These are phyloP conservation scores for Lactarius tabidus DNA, from an alignment of 768 basidiomycete genomes.

Conservation along the genomic window DNA sequence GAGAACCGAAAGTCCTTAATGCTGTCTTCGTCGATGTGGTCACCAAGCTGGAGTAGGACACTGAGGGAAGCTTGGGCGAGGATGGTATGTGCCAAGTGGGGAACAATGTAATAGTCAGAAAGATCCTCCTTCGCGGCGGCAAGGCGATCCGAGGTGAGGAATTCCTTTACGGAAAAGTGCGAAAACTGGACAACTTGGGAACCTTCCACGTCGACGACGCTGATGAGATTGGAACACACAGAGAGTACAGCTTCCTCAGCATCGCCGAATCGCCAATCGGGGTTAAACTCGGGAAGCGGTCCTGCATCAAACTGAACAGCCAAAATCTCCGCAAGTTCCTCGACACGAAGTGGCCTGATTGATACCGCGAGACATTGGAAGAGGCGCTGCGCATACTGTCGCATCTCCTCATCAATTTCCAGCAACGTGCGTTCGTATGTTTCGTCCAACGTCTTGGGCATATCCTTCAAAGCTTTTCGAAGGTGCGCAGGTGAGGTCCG, in stretches of 20 bases:
- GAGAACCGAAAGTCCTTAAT: background rate
- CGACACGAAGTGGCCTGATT: background rate
- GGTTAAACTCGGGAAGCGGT: background rate
- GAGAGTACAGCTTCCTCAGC: background rate
- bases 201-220: background rate
- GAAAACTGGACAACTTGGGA: conserved; percentile 2
- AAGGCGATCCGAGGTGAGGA: conserved; percentile 2
- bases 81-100: background rate
- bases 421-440: background rate
- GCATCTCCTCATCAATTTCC: background rate
- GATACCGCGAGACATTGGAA: conserved; percentile 10
- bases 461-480: background rate
- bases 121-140: background rate
- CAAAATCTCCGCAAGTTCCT: conserved; percentile 9
- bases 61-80: background rate
- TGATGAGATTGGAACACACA: conserved; percentile 2
- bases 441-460: conserved; percentile 4
- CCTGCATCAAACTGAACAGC: background rate
- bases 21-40: background rate
- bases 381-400: conserved; percentile 2
- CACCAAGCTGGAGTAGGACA: background rate
- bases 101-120: background rate
- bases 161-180: conserved; percentile 15
- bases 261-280: conserved; percentile 10
- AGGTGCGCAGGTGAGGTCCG: background rate